phyloP scores from a whole-genome alignment of 1,284 basidiomycete species.

The Trametes polyzona region DNA sequence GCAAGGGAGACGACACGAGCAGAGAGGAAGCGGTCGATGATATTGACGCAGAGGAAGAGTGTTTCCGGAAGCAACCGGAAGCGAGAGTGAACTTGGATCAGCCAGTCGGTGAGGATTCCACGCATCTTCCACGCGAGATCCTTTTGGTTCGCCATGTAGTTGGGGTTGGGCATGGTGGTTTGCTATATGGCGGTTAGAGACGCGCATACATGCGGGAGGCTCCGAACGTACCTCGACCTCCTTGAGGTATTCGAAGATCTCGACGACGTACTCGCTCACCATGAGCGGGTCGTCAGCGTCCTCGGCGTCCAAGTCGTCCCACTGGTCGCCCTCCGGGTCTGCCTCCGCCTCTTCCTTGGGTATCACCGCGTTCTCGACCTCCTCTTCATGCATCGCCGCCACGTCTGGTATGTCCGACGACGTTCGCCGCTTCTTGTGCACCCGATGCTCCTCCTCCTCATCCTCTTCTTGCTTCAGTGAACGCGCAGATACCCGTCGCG shows the following conservation, averaged over 20 bases:
- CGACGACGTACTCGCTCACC: slow-evolving; percentile 95
- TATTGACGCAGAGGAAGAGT: slow-evolving; percentile 92
- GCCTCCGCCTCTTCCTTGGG: slow-evolving; percentile 44
- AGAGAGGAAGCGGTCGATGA: slow-evolving; percentile 97
- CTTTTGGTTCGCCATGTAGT: slow-evolving; percentile 91
- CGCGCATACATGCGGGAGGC: slow-evolving; percentile 11
- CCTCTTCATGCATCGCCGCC: slow-evolving; percentile 39
- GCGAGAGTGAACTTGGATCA: slow-evolving; percentile 94
- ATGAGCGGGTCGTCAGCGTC: slow-evolving; percentile 95
- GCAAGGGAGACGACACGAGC: slow-evolving; percentile 87
- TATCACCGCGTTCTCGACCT: slow-evolving; percentile 39
- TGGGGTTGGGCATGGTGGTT: slow-evolving; percentile 82
- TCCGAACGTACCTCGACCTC: slow-evolving; percentile 58
- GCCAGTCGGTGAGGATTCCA: slow-evolving; percentile 94
- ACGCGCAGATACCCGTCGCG: slow-evolving; percentile 20
- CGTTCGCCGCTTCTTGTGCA: slow-evolving; percentile 72
- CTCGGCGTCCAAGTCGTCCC: slow-evolving; percentile 92
- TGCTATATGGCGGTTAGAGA: slow-evolving; percentile 50
- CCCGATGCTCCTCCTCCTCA: slow-evolving; percentile 52
- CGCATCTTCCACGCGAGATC: slow-evolving; percentile 95
- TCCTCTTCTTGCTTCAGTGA: slow-evolving; percentile 31
- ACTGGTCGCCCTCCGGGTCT: slow-evolving; percentile 62
- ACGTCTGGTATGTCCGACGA: slow-evolving; percentile 70
- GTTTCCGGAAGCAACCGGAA: slow-evolving; percentile 96
- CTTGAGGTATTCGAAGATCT: slow-evolving; percentile 94